Evolutionary conservation across 495 filamentous ascomycete genomes (phyloP), one percentile per base, ranked within the genome.

Genomic region (Aspergillus sclerotiicarbonarius): DNA sequence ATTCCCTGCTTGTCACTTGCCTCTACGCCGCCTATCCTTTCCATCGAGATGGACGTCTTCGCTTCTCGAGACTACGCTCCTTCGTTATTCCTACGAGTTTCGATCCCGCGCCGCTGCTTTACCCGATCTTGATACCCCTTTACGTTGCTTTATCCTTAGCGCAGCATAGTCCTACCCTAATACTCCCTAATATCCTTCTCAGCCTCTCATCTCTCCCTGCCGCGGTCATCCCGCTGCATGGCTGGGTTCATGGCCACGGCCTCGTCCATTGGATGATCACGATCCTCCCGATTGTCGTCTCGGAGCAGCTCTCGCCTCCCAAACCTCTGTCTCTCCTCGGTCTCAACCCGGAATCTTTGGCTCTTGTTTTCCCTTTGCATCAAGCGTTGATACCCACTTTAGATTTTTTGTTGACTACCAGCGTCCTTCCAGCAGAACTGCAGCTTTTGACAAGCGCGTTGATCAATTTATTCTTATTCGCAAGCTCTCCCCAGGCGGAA

Each of bases 101-200:
- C 69, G 94, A 98, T 65, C 94, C 91, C 2, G 94, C 94, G 15
- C 90, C 94, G 6, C 74, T 98, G 8, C 76, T 98, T 18, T 98
- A 98, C 64, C 95, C 94, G 2, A 76, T 86, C 1, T 61, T 88
- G 0, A 77, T 96, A 8, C 90, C 94, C 2, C 63, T 94, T 8
- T 78, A 90, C 18, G 87, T 96, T 35, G 87, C 94, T 4, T 69
- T 94, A 6, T 87, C 91, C 15, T 77, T 96, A n/a, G 80, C 84
- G 25, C 76, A 81, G 19, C 74, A 79, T 48, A 76, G 77, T 32
- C 62, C 79, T 20, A 75, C 75, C 9, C 70, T 85, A 29, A 65
- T 98, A 6, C 72, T 93, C 30, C 82, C 89, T 4, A 98, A 95
- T 62, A 81, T 97, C 35, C 76, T 96, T 30, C 81, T 98, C 46